Evolutionary conservation across 2,329 filamentous ascomycete genomes (phyloP).

Genomic region (Metarhizium robertsii): DNA sequence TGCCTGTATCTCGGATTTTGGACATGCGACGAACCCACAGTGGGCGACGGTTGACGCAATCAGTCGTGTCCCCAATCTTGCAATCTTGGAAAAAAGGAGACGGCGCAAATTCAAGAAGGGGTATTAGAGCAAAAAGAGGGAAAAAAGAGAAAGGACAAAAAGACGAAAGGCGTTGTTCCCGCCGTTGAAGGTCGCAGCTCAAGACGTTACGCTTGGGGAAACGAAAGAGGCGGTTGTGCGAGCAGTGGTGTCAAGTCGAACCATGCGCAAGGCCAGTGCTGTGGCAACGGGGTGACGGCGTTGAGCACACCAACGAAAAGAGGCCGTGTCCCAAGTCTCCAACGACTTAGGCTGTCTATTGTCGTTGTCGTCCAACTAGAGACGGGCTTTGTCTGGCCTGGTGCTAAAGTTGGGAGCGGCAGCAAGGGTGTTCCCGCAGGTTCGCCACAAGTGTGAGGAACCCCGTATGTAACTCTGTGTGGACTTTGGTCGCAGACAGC

Average conservation of each 20-base stretch:
- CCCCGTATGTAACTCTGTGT: not conserved
- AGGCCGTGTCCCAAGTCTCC: not conserved
- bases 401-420: not conserved
- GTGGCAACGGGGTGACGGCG: conserved; percentile 3
- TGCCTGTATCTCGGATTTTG: not conserved
- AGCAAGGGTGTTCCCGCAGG: conserved; percentile 1
- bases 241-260: not conserved
- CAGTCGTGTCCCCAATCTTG: not conserved
- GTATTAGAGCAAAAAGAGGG: not conserved
- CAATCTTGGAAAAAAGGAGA: not conserved
- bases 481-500: not conserved
- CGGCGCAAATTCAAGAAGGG: not conserved
- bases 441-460: not conserved
- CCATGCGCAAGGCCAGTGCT: not conserved
- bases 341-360: not conserved
- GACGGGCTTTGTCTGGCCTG: not conserved
- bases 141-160: not conserved
- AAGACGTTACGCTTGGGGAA: not conserved
- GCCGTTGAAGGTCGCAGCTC: not conserved
- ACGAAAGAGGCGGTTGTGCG: not conserved
- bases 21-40: not conserved
- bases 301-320: not conserved
- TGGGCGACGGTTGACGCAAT: not conserved
- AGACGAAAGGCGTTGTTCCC: not conserved
- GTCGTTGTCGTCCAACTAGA: not conserved